Base-by-base conservation (phyloP, 177 flowering plant species). In the Telopea speciosissima region DNA sequence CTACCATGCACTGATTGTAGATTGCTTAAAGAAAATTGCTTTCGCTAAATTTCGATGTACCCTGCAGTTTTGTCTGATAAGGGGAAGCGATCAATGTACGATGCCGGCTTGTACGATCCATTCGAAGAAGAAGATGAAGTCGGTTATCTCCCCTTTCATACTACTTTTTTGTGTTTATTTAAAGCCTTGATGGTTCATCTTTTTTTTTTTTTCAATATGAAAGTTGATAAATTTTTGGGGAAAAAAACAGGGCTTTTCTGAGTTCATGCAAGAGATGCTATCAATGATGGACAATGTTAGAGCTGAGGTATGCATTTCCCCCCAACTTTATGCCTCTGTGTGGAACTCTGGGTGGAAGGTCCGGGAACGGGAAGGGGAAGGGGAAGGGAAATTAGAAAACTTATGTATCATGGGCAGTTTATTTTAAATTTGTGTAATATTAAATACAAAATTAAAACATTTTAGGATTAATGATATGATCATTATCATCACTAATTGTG, bases 211-310 rank as follows among this genome's bases (percentile, higher is more conserved):
- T 4, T 13, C 54, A 12, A 44, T 49, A 25, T 17, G 59, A 17
- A 26, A 42, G 24, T 66, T 11, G 26, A 24, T 14, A 0, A 11
- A 40, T 28, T 73, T 68, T 59, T 1, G 19, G 8, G 19, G 8
- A 49, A 49, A 49, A 49, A 44, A 59, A 62, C 79, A 88, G 90
- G 89, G 83, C 4, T 85, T 87, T 77, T 79, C 81, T 24, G 89
- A 84, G 77, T 88, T 88, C 70, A 78, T 88, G 85, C 87, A 83
- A 79, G 92, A 88, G 67, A 75, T 88, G 87, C 56, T 82, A 49
- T 76, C 81, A 12, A 83, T 85, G 90, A 85, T 85, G 89, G 80
- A 81, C 56, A 70, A 67, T 28, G 80, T 69, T 33, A 71, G 74
- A 19, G 67, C 62, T 24, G 80, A 84, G 90, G 89, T 88, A 80